Base-by-base conservation (phyloP, 75 land plant genomes). In the Pinus taeda region DNA sequence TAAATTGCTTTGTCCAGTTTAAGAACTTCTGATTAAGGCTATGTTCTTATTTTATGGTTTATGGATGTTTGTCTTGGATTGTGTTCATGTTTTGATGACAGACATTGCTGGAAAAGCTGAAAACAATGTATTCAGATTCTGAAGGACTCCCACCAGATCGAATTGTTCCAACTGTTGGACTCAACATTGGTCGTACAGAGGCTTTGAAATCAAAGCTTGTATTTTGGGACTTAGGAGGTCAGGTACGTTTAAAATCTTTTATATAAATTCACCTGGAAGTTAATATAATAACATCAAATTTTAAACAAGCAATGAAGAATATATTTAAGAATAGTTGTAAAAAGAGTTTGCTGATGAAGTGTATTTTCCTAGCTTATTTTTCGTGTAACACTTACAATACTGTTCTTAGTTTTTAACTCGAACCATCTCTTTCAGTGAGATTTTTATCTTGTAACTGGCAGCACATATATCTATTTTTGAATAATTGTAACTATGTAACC, bases 211-310 rank as follows among this genome's bases (percentile, higher is more conserved):
- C 93, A 73, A 95, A 93, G 82, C 97, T 95, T 80, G 90, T 93
- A 13, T 93, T 95, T 79, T 95, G 98, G 98, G 98, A 95, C 79
- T 80, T 95, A 37, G 98, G 98, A 76, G 98, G 98, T 61, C 98
- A 94, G 97, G 97, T 92, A 76, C 76, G 84, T 59, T 26, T 55
- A 69, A 11, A 49, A 49, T 49, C 55, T 49, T 49, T 9, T 53
- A 69, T 69, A 17, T 3, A 9, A 15, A 69, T n/a, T 0, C 13
- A 42, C 22, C 55, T 42, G 42, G n/a, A 69, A 42, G 55, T 9
- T 42, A 69, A 69, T 45, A 42, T 42, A 45, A 21, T 9, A 42
- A n/a, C 4, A 7, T 45, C 6, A 45, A 45, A 45, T 2, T 49
- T 49, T 9, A 49, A 6, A 42, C 53, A 69, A 12, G 2, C 9